phyloP scores from a whole-genome alignment of 805 yeast genomes.

The Monosporozyma aquatica region DNA sequence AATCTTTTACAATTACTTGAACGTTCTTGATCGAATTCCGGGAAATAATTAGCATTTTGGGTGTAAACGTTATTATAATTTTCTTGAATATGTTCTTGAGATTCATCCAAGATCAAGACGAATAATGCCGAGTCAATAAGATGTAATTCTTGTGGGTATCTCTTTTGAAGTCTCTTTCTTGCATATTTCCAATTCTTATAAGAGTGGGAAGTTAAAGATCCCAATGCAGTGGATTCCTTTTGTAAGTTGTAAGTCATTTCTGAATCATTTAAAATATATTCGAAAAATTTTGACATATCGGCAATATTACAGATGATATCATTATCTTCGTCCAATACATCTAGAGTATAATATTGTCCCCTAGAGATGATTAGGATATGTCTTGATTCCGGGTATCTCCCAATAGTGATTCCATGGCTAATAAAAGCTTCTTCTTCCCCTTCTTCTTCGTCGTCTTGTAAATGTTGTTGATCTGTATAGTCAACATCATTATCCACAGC shows the following conservation, averaged over 20 bases:
- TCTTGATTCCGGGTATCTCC: conserved; percentile 52
- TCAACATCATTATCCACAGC: background rate
- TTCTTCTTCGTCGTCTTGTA: conserved; percentile 7
- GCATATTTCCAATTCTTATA: conserved; percentile 75
- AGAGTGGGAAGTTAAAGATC: conserved; percentile 81
- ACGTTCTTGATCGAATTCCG: conserved; percentile 10
- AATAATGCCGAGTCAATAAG: conserved; percentile 72
- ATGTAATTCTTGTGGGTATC: conserved; percentile 31
- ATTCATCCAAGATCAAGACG: conserved; percentile 71
- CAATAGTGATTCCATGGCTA: conserved; percentile 60
- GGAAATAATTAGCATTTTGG: conserved; percentile 4
- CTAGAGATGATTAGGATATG: conserved; percentile 70
- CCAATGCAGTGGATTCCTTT: conserved; percentile 57
- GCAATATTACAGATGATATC: conserved; percentile 57
- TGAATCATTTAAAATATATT: conserved; percentile 62
- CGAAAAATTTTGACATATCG: conserved; percentile 57
- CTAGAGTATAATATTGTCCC: conserved; percentile 82
- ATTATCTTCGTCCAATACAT: conserved; percentile 61
- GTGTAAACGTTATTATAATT: conserved; percentile 1
- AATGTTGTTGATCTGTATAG: background rate
- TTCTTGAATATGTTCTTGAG: conserved; percentile 27
- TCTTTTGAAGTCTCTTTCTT: conserved; percentile 40
- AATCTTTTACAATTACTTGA: conserved; percentile 43
- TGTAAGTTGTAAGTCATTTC: conserved; percentile 45
- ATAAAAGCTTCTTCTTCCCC: conserved; percentile 7